These are phyloP conservation scores for Phytophthora syringae DNA, from an alignment of 352 stramenopile genomes.

Conservation along the genomic window DNA sequence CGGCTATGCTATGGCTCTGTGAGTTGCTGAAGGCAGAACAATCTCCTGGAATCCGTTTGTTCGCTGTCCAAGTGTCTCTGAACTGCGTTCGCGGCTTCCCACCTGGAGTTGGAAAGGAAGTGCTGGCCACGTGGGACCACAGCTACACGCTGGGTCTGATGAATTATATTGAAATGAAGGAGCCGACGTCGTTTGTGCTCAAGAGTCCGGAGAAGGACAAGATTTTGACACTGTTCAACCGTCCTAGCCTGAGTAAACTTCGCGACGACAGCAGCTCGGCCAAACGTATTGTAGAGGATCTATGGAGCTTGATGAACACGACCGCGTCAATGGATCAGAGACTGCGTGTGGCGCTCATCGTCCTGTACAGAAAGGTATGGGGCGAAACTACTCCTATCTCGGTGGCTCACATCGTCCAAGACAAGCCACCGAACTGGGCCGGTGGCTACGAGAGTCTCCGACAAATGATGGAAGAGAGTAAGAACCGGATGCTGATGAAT, in stretches of 20 bases:
- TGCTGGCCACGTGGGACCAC: constrained; percentile 84
- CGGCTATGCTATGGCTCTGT: constrained; percentile 74
- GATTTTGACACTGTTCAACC: constrained; percentile 63
- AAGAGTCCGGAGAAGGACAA: constrained; percentile 81
- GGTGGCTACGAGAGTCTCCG: constrained; percentile 84
- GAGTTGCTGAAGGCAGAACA: constrained; percentile 68
- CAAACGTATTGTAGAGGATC: constrained; percentile 63
- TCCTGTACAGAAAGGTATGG: constrained; percentile 84
- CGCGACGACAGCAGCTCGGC: constrained; percentile 81
- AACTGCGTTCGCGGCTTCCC: constrained; percentile 86
- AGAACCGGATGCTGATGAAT: constrained; percentile 56
- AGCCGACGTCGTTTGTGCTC: constrained; percentile 75
- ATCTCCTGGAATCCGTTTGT: constrained; percentile 76
- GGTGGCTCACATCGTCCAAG: constrained; percentile 82
- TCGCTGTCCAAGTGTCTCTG: constrained; percentile 79
- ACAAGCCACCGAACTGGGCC: constrained; percentile 80
- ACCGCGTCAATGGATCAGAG: constrained; percentile 67
- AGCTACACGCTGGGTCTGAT: constrained; percentile 80
- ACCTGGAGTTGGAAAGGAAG: constrained; percentile 67
- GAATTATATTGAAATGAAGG: constrained; percentile 81
- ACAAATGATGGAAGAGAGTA: constrained; percentile 87
- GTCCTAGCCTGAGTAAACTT: constrained; percentile 65
- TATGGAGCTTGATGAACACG: constrained; percentile 84
- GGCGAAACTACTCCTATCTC: constrained; percentile 83
- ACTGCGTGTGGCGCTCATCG: constrained; percentile 75